Evolutionary conservation across 2,329 filamentous ascomycete species (phyloP).

Genomic region (Penicillium sp.): DNA sequence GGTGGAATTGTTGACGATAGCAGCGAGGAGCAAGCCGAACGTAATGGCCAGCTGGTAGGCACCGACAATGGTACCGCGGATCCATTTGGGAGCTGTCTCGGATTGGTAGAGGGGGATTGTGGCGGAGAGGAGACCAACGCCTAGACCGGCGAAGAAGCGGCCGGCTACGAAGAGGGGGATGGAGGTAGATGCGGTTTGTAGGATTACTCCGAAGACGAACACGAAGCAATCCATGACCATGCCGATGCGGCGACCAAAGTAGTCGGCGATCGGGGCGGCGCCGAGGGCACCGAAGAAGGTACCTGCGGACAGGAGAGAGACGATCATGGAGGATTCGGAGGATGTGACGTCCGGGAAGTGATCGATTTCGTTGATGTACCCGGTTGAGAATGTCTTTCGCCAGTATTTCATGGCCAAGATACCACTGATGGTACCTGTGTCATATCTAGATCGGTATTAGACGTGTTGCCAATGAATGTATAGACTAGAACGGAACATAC

Average conservation of each 20-base stretch:
- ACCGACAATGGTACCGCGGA: constrained; percentile 70
- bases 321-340: constrained; percentile 42
- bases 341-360: constrained; percentile 48
- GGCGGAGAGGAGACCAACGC: constrained; percentile 73
- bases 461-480: background rate
- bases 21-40: constrained; percentile 68
- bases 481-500: constrained; percentile 30
- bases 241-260: constrained; percentile 39
- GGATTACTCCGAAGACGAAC: constrained; percentile 33
- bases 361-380: constrained; percentile 35
- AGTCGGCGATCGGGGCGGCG: constrained; percentile 36
- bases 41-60: constrained; percentile 79
- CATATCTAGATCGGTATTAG: constrained; percentile 36
- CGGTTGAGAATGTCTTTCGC: constrained; percentile 34
- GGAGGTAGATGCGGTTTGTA: constrained; percentile 32
- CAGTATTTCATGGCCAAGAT: constrained; percentile 51
- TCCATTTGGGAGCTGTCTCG: constrained; percentile 67
- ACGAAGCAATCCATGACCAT: constrained; percentile 35
- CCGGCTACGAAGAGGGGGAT: constrained; percentile 45
- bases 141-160: constrained; percentile 48
- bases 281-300: constrained; percentile 61
- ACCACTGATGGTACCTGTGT: constrained; percentile 54
- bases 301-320: constrained; percentile 57
- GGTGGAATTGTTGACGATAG: constrained; percentile 67
- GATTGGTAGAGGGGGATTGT: constrained; percentile 66